These are phyloP conservation scores for Boeremia lycopersici DNA, from an alignment of 2,329 filamentous ascomycete species.

Conservation along the genomic window DNA sequence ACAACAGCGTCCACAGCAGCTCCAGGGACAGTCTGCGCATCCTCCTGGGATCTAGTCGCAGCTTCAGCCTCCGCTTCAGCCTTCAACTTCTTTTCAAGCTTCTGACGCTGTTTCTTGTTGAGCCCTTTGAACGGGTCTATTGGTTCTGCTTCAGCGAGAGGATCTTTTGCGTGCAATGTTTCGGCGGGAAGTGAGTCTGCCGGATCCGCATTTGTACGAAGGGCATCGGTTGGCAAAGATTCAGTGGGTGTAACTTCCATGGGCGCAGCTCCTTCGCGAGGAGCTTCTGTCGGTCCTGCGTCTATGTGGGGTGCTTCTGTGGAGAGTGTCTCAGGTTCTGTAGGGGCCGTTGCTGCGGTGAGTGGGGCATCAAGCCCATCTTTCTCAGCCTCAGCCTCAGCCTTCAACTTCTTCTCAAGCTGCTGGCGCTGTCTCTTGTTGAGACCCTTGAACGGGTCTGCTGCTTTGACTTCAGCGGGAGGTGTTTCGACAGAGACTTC, in stretches of 20 bases:
- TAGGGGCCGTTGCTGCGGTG: too few species aligned
- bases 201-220: too few species aligned
- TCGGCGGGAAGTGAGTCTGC: not conserved
- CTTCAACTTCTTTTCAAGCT: slow-evolving; percentile 45
- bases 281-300: too few species aligned
- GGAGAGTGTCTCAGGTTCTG: too few species aligned
- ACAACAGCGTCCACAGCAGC: too few species aligned
- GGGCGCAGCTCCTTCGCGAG: too few species aligned
- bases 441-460: slow-evolving; percentile 37
- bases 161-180: not conserved
- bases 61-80: slow-evolving; percentile 26
- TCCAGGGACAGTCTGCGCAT: slow-evolving; percentile 9
- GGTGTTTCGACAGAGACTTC: not conserved
- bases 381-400: slow-evolving; percentile 26
- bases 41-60: not conserved
- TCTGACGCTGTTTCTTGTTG: slow-evolving; percentile 36
- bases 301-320: too few species aligned
- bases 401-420: slow-evolving; percentile 44
- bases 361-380: too few species aligned
- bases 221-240: too few species aligned
- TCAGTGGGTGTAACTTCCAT: not conserved
- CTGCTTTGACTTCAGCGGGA: slow-evolving; percentile 12
- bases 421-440: slow-evolving; percentile 37
- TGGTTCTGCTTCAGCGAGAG: slow-evolving; percentile 11
- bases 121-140: slow-evolving; percentile 38